Percentiles rank a stretch among this genome's conserved stretches.
These are phyloP conservation scores for Ceriops zippeliana DNA, from an alignment of 345 rosid genomes.

Conservation along the genomic window DNA sequence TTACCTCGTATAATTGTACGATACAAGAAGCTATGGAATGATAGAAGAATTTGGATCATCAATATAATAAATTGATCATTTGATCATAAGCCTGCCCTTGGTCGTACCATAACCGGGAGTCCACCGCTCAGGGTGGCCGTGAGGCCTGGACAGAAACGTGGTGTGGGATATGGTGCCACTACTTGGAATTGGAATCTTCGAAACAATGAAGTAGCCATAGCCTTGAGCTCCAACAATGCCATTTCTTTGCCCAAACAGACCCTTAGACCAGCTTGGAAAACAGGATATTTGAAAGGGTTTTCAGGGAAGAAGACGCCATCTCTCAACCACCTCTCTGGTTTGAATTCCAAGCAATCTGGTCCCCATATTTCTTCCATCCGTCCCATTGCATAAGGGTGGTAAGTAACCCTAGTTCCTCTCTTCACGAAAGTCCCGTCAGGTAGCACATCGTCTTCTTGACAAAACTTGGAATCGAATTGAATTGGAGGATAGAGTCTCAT, in stretches of 20 bases:
- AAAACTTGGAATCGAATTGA: slow-evolving; percentile 57
- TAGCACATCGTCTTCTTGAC: slow-evolving; percentile 33
- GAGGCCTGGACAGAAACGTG: slow-evolving; percentile 48
- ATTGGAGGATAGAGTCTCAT: slow-evolving; percentile 58
- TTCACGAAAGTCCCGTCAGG: slow-evolving; percentile 55
- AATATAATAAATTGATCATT: neutral
- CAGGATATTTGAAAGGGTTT: slow-evolving; percentile 61
- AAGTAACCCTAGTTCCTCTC: slow-evolving; percentile 66
- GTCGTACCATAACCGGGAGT: slow-evolving; percentile 38
- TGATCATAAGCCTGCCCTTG: neutral
- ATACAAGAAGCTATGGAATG: neutral
- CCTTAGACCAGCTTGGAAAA: slow-evolving; percentile 70
- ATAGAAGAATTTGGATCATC: neutral
- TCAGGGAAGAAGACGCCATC: slow-evolving; percentile 40
- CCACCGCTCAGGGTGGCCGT: slow-evolving; percentile 54
- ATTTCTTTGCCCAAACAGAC: slow-evolving; percentile 79
- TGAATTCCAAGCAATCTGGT: slow-evolving; percentile 53
- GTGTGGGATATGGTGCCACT: slow-evolving; percentile 7
- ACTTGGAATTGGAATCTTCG: slow-evolving; percentile 36
- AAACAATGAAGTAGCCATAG: slow-evolving; percentile 47
- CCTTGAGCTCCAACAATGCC: slow-evolving; percentile 62
- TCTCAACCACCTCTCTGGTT: slow-evolving; percentile 72
- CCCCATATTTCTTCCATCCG: slow-evolving; percentile 72
- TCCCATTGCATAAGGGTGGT: slow-evolving; percentile 81
- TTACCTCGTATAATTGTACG: neutral